Conservation (phyloP, 2,329 filamentous ascomycete species). For the Cytospora chrysosperma region DNA sequence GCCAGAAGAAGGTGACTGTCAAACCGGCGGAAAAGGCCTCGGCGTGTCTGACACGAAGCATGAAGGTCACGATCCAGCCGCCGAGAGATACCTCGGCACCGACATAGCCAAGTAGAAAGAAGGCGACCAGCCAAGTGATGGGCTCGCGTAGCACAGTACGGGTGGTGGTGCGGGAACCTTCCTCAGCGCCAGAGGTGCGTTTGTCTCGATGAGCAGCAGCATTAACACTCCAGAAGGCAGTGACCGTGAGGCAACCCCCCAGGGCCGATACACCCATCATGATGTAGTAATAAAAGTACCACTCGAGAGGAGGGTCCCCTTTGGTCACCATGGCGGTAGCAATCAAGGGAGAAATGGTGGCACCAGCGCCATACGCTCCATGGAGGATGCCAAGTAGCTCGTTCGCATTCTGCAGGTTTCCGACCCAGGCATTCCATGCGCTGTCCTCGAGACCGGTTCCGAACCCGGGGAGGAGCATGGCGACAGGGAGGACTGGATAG, state of each 20-base stretch:
- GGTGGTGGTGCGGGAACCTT: constrained; percentile 45
- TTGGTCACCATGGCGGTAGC: constrained; percentile 72
- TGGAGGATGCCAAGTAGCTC: constrained; percentile 73
- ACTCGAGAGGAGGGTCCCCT: constrained; percentile 48
- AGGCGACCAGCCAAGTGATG: constrained; percentile 69
- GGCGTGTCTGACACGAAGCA: constrained; percentile 73
- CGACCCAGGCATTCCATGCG: constrained; percentile 61
- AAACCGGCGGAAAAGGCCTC: constrained; percentile 71
- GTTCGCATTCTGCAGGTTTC: constrained; percentile 71
- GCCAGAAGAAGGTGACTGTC: constrained; percentile 79
- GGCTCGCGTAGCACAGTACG: constrained; percentile 45
- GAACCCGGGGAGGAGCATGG: constrained; percentile 66
- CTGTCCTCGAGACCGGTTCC: constrained; percentile 68
- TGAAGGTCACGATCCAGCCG: constrained; percentile 80
- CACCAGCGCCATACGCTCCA: constrained; percentile 70
- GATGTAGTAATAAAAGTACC: constrained; percentile 76
- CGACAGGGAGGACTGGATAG: constrained; percentile 63
- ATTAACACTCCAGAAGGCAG: constrained; percentile 64
- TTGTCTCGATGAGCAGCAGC: constrained; percentile 53
- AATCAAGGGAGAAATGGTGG: constrained; percentile 66
- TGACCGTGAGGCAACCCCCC: constrained; percentile 51
- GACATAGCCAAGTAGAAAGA: constrained; percentile 77
- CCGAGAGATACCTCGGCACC: constrained; percentile 69
- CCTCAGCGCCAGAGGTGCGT: constrained; percentile 31
- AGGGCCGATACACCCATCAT: constrained; percentile 61